Conservation (phyloP, 2,329 filamentous ascomycete species). For the Fusarium sp. region DNA sequence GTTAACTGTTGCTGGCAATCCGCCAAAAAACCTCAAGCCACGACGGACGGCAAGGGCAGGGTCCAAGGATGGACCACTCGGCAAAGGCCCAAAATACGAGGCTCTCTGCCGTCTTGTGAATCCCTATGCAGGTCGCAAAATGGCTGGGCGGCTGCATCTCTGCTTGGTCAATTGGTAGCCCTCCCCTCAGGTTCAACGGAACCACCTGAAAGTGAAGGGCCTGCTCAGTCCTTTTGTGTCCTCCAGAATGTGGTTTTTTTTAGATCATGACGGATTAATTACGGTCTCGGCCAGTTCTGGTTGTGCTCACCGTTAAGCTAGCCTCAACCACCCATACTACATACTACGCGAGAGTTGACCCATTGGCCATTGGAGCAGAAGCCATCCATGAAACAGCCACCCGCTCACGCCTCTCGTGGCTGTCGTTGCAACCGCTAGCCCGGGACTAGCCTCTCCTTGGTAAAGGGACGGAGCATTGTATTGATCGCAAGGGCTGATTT, state of each 20-base stretch:
- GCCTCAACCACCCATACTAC: neutral
- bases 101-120: slow-evolving; percentile 13
- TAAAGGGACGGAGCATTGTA: neutral
- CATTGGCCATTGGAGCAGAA: neutral
- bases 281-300: slow-evolving; percentile 24
- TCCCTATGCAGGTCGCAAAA: neutral
- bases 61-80: neutral
- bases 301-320: slow-evolving; percentile 33
- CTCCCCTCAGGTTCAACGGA: slow-evolving; percentile 17
- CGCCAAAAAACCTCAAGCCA: slow-evolving; percentile 6
- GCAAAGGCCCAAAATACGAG: slow-evolving; percentile 27
- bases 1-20: neutral
- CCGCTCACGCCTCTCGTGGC: slow-evolving; percentile 13
- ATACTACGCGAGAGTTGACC: slow-evolving; percentile 6
- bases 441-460: neutral
- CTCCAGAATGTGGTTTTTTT: slow-evolving; percentile 21
- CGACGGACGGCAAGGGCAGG: neutral
- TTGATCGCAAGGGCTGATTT: neutral
- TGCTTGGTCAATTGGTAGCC: slow-evolving; percentile 3
- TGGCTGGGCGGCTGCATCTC: neutral
- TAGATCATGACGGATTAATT: slow-evolving; percentile 39
- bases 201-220: slow-evolving; percentile 12
- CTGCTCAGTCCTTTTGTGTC: neutral
- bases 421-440: neutral
- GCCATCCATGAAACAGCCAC: slow-evolving; percentile 34